Base-by-base conservation (phyloP, 306 rosid species). In the Ammopiptanthus mongolicus region DNA sequence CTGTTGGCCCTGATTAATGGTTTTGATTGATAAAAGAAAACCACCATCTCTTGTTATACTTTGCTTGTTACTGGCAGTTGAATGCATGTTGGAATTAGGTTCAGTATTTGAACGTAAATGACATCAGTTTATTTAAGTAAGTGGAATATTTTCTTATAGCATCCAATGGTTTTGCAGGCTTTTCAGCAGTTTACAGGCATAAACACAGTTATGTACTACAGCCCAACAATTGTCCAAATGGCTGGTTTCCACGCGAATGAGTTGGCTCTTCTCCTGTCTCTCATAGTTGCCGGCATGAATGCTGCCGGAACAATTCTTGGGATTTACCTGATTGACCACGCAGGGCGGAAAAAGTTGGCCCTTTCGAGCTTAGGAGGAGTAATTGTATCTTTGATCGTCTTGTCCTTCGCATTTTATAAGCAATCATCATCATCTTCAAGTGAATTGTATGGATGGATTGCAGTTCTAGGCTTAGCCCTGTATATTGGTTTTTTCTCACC, bases 171-270 rank as follows among this genome's bases (percentile, higher is more conserved):
- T 82, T 18, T 77, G 86, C 88, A 93, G 98, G 90, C 89, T 17
- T 93, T 93, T 71, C 97, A 93, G 86, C 97, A 93, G 82, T 91
- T 93, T 68, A 85, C 93, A 12, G 98, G 98, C 34, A 93, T 93
- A 80, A 93, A 93, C 87, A 93, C 98, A 2, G 98, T 93, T 66
- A 93, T 93, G 98, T 93, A 93, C 85, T 93, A 93, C 87, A 93
- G 98, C 84, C 97, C 98, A 48, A 93, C 97, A 29, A 93, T 93
- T 65, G 98, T 93, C 74, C 96, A 93, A 85, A 84, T 89, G 98
- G 98, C 98, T 12, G 98, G 98, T 77, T 88, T 93, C 53, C 29
- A 72, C 0, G 80, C 96, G 62, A 93, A 93, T 83, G 80, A 85
- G 74, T 47, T 93, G 77, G 98, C 98, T 48, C 89, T 93, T 73